Base-by-base conservation (phyloP, 106 monocot genomes). In the Narthecium ossifragum region DNA sequence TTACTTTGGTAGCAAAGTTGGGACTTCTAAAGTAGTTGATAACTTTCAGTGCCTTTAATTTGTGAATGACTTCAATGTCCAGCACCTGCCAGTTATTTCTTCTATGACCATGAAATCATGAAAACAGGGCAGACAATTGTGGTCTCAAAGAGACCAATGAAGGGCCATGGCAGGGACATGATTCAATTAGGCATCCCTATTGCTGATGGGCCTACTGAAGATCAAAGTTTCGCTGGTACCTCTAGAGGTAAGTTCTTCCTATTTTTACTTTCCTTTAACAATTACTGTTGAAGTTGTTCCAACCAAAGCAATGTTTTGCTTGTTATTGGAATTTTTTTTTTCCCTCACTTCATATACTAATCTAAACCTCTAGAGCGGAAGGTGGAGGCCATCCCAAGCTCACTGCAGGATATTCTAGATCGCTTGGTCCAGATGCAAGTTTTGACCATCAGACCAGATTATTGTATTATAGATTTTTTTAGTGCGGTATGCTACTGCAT, bases 91-190 rank as follows among this genome's bases (percentile, higher is more conserved):
- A 57, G 8, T 33, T 18, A 20, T 6, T 22, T 11, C 4, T 34
- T n/a, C 52, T 57, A n/a, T n/a, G n/a, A n/a, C n/a, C n/a, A n/a
- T 45, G 40, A 15, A 57, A 11, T 77, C 27, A 10, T 65, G 17
- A 61, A 61, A 73, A 52, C 73, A 78, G 80, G 84, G 34, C 77
- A 69, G 29, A 84, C 84, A 28, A 49, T 78, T 51, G 26, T 84
- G 23, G 34, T 56, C 20, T 57, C 65, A 36, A 81, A 76, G 65
- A 90, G 81, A 57, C 90, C 90, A 55, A 64, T 46, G 46, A 85
- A 52, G 55, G 90, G 90, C 1, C 90, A 90, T 78, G 90, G 90
- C 59, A 81, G 85, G 48, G 81, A 85, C 55, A 76, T 79, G 53
- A 75, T 90, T 73, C 90, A 90, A 56, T 49, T 85, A 13, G 90